Evolutionary conservation across 768 basidiomycete genomes (phyloP).

Genomic region (Xerocomellus dryophilus): DNA sequence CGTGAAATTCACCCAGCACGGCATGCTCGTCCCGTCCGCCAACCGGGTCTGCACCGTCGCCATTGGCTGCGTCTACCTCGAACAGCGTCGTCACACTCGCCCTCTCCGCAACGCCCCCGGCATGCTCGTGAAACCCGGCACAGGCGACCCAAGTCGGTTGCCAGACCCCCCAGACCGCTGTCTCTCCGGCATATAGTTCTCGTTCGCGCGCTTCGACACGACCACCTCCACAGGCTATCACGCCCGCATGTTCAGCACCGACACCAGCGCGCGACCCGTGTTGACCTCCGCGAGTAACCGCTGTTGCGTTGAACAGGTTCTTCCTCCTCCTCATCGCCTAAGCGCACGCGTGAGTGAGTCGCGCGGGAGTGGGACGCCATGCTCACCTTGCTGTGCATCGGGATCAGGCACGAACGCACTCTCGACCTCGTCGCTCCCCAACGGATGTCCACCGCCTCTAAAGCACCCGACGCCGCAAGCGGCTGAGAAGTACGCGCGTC

Average conservation of each 20-base stretch:
- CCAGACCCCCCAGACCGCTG: constrained; percentile 71
- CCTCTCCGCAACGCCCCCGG: constrained; percentile 56
- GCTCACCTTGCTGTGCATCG: no score
- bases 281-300: constrained; percentile 73
- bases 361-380: neutral
- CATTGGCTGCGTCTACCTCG: constrained; percentile 75
- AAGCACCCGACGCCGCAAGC: no score
- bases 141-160: constrained; percentile 76
- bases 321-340: constrained; percentile 40
- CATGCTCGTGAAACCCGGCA: constrained; percentile 50
- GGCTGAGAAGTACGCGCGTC: no score
- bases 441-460: no score
- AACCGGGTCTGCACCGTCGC: constrained; percentile 89
- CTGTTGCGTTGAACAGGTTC: constrained; percentile 61
- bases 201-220: constrained; percentile 63
- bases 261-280: constrained; percentile 75
- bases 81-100: constrained; percentile 53
- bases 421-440: no score
- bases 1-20: constrained; percentile 83
- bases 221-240: constrained; percentile 85
- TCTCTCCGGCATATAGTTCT: constrained; percentile 66
- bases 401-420: no score
- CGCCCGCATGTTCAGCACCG: constrained; percentile 65
- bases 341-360: neutral
- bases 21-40: constrained; percentile 84